Conservation (phyloP, 2,329 filamentous ascomycete genomes). For the Claviceps fusiformis region DNA sequence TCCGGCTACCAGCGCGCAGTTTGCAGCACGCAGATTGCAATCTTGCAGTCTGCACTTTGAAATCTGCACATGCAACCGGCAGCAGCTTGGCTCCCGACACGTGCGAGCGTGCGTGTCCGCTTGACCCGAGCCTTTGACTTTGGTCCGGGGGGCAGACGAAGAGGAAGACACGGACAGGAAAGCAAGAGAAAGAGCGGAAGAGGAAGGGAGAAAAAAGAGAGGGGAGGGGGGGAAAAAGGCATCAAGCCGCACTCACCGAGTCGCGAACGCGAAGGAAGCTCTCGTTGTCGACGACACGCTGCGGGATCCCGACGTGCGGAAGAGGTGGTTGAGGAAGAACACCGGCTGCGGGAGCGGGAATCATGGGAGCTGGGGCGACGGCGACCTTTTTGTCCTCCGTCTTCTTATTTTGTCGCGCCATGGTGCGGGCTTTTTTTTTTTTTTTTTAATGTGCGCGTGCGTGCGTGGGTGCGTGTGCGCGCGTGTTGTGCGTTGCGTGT, state of each 20-base stretch:
- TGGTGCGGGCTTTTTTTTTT: constrained; percentile 12
- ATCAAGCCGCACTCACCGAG: constrained; percentile 46
- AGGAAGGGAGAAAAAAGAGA: background rate
- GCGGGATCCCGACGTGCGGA: constrained; percentile 8
- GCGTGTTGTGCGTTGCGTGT: too few species aligned
- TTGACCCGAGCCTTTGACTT: background rate
- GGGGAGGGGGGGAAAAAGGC: constrained; percentile 1
- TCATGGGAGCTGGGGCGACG: constrained; percentile 18
- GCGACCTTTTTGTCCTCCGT: constrained; percentile 24
- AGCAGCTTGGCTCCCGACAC: background rate
- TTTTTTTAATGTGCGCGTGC: background rate
- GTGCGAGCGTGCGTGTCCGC: background rate
- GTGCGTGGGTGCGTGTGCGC: too few species aligned
- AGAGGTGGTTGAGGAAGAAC: constrained; percentile 8
- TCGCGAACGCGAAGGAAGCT: constrained; percentile 72
- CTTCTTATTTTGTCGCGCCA: constrained; percentile 34
- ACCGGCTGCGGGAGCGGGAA: constrained; percentile 6
- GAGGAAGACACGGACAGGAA: background rate
- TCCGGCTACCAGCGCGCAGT: background rate
- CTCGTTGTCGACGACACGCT: constrained; percentile 48
- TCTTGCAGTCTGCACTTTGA: background rate
- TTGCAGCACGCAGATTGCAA: background rate
- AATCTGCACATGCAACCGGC: background rate
- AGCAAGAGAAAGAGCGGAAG: background rate
- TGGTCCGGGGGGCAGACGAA: background rate